A percentile compares a stretch with the other conserved stretches of the same genome.
Conservation (phyloP, 1,284 basidiomycete genomes). For the Sphagnurus paluster region DNA sequence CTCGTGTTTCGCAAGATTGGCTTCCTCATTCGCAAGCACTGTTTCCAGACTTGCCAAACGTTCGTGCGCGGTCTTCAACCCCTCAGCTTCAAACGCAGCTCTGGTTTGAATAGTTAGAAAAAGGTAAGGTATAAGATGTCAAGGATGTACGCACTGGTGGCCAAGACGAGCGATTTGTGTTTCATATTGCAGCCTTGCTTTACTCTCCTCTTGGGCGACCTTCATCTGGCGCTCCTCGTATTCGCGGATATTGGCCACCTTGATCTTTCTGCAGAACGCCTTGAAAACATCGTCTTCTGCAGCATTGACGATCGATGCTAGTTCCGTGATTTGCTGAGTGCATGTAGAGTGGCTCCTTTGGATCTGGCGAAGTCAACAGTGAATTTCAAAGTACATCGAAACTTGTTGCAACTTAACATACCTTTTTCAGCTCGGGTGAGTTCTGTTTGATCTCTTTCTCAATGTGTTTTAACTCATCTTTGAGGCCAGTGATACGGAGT, state of each 20-base stretch:
- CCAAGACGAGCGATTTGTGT: conserved; percentile 86
- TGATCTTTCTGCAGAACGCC: conserved; percentile 81
- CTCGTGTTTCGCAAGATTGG: conserved; percentile 57
- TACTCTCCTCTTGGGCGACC: conserved; percentile 84
- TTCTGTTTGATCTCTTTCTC: conserved; percentile 70
- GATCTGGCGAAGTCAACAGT: conserved; percentile 37
- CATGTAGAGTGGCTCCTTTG: conserved; percentile 53
- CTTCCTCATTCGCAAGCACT: conserved; percentile 56
- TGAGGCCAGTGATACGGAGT: conserved; percentile 67
- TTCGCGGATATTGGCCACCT: conserved; percentile 85
- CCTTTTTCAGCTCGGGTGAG: conserved; percentile 68
- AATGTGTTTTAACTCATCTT: conserved; percentile 78
- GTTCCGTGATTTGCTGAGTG: conserved; percentile 52
- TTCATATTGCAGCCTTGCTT: conserved; percentile 82
- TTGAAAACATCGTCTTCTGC: conserved; percentile 85
- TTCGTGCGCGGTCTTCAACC: conserved; percentile 62
- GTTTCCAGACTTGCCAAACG: conserved; percentile 61
- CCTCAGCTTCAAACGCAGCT: conserved; percentile 77
- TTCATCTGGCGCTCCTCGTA: conserved; percentile 94
- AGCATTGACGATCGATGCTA: conserved; percentile 64
- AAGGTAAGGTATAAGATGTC: neutral
- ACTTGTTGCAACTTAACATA: conserved; percentile 23
- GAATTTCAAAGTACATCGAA: neutral
- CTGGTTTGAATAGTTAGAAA: conserved; percentile 38
- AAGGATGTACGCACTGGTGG: conserved; percentile 69